These are phyloP conservation scores for Solidago caesia DNA, from an alignment of 129 eudicot species.

Conservation along the genomic window DNA sequence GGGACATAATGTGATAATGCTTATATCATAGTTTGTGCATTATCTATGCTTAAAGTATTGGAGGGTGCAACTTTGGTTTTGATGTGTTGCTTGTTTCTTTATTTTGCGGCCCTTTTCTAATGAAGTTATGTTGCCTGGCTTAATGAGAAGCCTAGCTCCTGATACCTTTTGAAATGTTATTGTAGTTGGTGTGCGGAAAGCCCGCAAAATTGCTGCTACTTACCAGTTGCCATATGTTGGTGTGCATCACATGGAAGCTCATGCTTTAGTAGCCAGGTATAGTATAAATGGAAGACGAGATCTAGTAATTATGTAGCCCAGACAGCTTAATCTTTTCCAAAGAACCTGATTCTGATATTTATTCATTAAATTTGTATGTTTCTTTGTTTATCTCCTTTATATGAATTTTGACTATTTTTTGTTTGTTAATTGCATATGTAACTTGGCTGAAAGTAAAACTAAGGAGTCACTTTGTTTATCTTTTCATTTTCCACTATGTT, in stretches of 20 bases:
- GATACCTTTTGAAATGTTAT: constrained; percentile 15
- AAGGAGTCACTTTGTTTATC: constrained; percentile 23
- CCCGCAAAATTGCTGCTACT: constrained; percentile 74
- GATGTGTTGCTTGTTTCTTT: background rate
- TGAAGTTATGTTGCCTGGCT: constrained; percentile 10
- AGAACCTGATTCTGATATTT: constrained; percentile 5
- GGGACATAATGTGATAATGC: background rate
- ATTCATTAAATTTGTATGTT: constrained; percentile 15
- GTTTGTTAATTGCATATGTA: background rate
- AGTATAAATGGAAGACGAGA: background rate
- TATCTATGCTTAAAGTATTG: background rate
- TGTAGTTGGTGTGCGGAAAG: constrained; percentile 94
- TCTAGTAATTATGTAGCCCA: constrained; percentile 5
- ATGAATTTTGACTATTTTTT: constrained; percentile 8
- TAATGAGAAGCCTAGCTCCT: constrained; percentile 11
- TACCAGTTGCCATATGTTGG: constrained; percentile 78
- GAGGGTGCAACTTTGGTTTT: background rate
- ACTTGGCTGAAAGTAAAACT: constrained; percentile 13
- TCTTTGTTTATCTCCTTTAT: constrained; percentile 9
- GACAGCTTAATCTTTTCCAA: background rate
- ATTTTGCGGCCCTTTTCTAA: background rate
- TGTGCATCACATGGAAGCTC: constrained; percentile 99
- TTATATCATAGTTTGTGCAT: background rate
- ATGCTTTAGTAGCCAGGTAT: constrained; percentile 91
- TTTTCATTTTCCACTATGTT: constrained; percentile 20